Evolutionary conservation across 768 basidiomycete species (phyloP).

Genomic region (Suillus subalutaceus): DNA sequence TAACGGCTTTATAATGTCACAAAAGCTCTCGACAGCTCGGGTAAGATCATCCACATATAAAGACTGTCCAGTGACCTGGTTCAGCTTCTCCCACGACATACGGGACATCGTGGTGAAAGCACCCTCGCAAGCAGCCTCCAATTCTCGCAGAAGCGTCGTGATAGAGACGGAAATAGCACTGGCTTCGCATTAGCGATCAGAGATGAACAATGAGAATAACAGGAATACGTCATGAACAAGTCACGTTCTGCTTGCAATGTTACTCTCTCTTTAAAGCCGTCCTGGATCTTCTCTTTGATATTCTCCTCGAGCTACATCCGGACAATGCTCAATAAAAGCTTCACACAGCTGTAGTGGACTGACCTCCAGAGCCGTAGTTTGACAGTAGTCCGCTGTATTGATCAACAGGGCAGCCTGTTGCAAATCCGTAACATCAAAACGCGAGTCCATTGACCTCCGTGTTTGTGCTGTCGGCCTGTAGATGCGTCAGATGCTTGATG

Average conservation of each 20-base stretch:
- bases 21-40: conserved; percentile 71
- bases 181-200: conserved; percentile 5
- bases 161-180: conserved; percentile 89
- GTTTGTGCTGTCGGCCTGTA: conserved; percentile 43
- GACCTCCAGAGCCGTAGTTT: conserved; percentile 87
- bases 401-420: conserved; percentile 86
- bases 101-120: conserved; percentile 77
- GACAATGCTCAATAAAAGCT: conserved; percentile 5
- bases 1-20: conserved; percentile 74
- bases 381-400: conserved; percentile 98
- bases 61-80: conserved; percentile 87
- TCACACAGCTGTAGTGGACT: conserved; percentile 14
- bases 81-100: conserved; percentile 75
- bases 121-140: conserved; percentile 83
- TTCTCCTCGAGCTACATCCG: conserved; percentile 83
- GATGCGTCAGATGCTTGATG: conserved; percentile 3
- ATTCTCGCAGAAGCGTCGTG: conserved; percentile 75
- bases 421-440: conserved; percentile 75
- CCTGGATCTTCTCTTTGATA: conserved; percentile 78
- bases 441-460: conserved; percentile 78
- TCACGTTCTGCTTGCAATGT: conserved; percentile 87
- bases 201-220: background rate
- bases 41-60: conserved; percentile 79
- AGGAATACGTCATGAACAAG: conserved; percentile 77
- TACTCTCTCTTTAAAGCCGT: conserved; percentile 76